Base-by-base conservation (phyloP, 345 rosid genomes). In the Heritiera fomes region DNA sequence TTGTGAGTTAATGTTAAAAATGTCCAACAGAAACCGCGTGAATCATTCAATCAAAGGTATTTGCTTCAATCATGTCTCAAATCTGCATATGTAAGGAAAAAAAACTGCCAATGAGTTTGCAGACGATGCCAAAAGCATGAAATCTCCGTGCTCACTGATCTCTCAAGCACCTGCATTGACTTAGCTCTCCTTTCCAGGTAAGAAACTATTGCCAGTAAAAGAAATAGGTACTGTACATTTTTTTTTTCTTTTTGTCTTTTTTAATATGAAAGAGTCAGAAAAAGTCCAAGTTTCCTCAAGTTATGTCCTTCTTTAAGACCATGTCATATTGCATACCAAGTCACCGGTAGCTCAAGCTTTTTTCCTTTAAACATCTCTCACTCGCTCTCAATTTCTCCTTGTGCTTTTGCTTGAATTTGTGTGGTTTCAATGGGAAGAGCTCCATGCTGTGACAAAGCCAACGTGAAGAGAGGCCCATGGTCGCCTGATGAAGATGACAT, bases 361-460 rank as follows among this genome's bases (percentile, higher is more conserved):
- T 34, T 23, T 23, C 38, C 1, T 3, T 60, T 20, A 58, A 58
- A 20, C 69, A 3, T 2, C 17, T 18, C 7, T 11, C 73, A 46
- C n/a, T 2, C 3, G 3, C 6, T 70, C 49, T 55, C 76, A 0
- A 1, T 17, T 32, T 58, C 6, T n/a, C 30, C 43, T 50, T 53
- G 15, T 67, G 60, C 43, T 70, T 34, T 69, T 62, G 47, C 30
- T 56, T 63, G 45, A 63, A 30, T 63, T 64, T 64, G 69, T 64
- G 69, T n/a, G 23, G 0, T 2, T 52, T 72, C 75, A 17, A 85
- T 82, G 87, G 87, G 83, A 18, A 82, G 87, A 77, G 83, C 87
- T 68, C 87, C 85, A 15, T 82, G 87, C 41, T 85, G 87, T 75
- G 87, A 85, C 64, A 85, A 82, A 71, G 81, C 83, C 32, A 77